Evolutionary conservation across 495 filamentous ascomycete genomes (phyloP).

Genomic region (Elasticomyces elasticus): DNA sequence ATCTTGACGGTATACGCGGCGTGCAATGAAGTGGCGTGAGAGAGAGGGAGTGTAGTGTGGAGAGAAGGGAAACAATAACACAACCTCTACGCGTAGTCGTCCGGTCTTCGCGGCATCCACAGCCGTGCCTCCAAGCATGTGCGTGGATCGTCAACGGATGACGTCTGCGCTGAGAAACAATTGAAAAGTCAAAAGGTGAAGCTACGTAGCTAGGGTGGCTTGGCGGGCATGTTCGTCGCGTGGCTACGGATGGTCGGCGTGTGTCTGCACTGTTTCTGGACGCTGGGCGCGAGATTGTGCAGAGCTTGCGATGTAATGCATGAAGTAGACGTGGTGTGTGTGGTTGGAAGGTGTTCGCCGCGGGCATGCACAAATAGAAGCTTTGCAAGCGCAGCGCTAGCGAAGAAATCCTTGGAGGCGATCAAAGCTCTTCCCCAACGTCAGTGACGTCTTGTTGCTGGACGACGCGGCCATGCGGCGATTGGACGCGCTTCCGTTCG

Average conservation of each 20-base stretch:
- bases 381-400: not conserved
- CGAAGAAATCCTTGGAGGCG: not conserved
- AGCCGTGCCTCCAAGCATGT: not conserved
- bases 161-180: not conserved
- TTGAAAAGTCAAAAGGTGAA: not conserved
- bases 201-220: too few species aligned
- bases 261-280: too few species aligned
- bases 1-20: not conserved
- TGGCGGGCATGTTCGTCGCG: too few species aligned
- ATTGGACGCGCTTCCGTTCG: not conserved
- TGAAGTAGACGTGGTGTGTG: too few species aligned
- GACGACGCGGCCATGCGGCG: not conserved
- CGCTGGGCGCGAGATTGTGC: too few species aligned
- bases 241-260: too few species aligned
- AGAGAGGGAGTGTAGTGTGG: not conserved
- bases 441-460: not conserved
- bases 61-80: too few species aligned
- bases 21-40: not conserved
- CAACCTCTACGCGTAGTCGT: too few species aligned
- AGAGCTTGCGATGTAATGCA: too few species aligned
- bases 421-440: not conserved
- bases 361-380: not conserved
- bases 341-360: constrained; percentile 1
- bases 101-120: not conserved
- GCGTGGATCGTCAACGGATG: not conserved